Conservation (phyloP, 805 yeast species). For the Candida bentonensis region DNA sequence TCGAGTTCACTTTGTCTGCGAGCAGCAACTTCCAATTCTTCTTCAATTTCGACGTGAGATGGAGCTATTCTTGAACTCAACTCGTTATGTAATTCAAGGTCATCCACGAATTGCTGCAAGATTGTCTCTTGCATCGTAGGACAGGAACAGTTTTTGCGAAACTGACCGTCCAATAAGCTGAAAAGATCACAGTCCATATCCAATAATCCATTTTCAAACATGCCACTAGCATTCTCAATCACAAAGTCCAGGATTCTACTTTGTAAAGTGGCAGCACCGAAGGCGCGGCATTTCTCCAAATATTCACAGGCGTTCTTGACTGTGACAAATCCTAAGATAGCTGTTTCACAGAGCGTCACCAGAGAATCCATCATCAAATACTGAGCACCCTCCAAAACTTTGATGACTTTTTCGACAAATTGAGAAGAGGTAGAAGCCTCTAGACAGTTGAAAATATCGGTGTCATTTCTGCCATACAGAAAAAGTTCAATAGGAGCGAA, state of each 20-base stretch:
- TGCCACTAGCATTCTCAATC: conserved; percentile 46
- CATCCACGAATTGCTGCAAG: neutral
- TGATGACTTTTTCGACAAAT: conserved; percentile 41
- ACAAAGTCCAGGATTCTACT: conserved; percentile 55
- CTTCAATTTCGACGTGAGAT: too few relatives aligned
- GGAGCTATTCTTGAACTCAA: too few relatives aligned
- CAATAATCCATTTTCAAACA: conserved; percentile 30
- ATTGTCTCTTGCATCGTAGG: neutral
- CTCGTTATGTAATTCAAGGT: neutral
- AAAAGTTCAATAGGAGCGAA: conserved; percentile 39
- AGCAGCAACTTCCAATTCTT: too few relatives aligned
- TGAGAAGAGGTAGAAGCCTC: conserved; percentile 19
- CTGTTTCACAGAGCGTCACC: conserved; percentile 44
- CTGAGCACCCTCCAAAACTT: conserved; percentile 46
- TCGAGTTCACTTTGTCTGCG: neutral
- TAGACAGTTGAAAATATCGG: conserved; percentile 25
- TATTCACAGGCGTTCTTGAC: conserved; percentile 48
- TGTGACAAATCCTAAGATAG: conserved; percentile 26
- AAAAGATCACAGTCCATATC: neutral
- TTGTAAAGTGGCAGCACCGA: conserved; percentile 40
- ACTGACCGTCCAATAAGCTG: neutral
- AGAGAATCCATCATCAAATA: conserved; percentile 46
- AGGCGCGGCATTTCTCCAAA: conserved; percentile 37
- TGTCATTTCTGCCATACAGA: conserved; percentile 37
- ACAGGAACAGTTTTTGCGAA: neutral